Conservation (phyloP, 2,329 filamentous ascomycete genomes). For the Acrodontium crateriforme region DNA sequence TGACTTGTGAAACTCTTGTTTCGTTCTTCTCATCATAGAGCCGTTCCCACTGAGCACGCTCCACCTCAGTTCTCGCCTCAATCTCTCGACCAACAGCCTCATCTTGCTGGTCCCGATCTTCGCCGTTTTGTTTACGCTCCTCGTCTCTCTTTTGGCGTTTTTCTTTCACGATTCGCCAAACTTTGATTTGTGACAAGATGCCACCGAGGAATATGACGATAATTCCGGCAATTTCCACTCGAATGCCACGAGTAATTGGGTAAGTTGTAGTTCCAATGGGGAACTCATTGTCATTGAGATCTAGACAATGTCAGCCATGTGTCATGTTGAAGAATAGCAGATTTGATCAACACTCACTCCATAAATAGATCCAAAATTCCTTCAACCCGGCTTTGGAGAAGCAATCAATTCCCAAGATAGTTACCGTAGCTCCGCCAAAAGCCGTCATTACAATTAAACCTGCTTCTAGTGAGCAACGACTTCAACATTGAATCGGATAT, state of each 20-base stretch:
- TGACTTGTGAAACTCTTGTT: conserved; percentile 13
- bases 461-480: too few species aligned
- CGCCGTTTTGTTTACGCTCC: conserved; percentile 37
- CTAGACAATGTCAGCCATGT: conserved; percentile 22
- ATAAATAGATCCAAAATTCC: conserved; percentile 92
- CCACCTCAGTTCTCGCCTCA: conserved; percentile 46
- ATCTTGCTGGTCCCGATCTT: conserved; percentile 52
- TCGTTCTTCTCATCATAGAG: conserved; percentile 50
- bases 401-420: conserved; percentile 78
- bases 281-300: conserved; percentile 65
- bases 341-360: conserved; percentile 40
- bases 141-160: conserved; percentile 33
- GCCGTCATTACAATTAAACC: conserved; percentile 62
- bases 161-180: conserved; percentile 66
- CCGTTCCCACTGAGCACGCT: conserved; percentile 61
- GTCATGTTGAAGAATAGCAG: neutral
- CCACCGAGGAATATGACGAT: conserved; percentile 63
- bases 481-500: too few species aligned
- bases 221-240: conserved; percentile 67
- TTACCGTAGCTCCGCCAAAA: conserved; percentile 66
- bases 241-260: conserved; percentile 73
- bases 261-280: conserved; percentile 65
- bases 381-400: conserved; percentile 82
- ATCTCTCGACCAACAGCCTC: conserved; percentile 54
- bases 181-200: conserved; percentile 67